Evolutionary conservation across 306 rosid genomes (phyloP).

Genomic region (Delonix regia): DNA sequence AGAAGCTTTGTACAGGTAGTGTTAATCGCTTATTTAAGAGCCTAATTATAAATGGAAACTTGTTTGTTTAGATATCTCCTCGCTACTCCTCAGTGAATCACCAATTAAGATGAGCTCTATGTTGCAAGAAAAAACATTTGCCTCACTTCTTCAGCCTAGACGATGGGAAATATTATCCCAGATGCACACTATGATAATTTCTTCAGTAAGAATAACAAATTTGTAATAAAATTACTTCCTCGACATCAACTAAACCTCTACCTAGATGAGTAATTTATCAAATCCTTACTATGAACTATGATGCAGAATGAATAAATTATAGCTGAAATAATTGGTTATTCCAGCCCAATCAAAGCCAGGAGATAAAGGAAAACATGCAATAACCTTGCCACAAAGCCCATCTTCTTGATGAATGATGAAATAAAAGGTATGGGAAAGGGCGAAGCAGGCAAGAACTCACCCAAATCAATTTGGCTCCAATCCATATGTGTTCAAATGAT

Average conservation of each 20-base stretch:
- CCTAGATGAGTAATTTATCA: background rate
- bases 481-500: slow-evolving; percentile 56
- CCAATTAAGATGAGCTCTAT: slow-evolving; percentile 35
- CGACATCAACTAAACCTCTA: background rate
- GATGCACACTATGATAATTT: slow-evolving; percentile 45
- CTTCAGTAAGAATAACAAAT: slow-evolving; percentile 3
- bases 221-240: background rate
- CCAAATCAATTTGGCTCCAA: slow-evolving; percentile 60
- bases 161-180: slow-evolving; percentile 60
- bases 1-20: background rate
- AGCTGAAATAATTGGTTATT: background rate
- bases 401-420: too few species aligned
- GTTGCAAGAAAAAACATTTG: slow-evolving; percentile 51
- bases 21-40: background rate
- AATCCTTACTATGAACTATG: background rate
- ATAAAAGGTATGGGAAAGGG: background rate
- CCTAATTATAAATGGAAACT: background rate
- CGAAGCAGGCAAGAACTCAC: slow-evolving; percentile 43
- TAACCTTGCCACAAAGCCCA: too few species aligned
- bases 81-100: background rate
- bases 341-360: background rate
- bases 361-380: background rate
- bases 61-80: background rate
- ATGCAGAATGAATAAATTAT: background rate
- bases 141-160: slow-evolving; percentile 59